Percentiles rank a stretch among this genome's conserved stretches.
Evolutionary conservation across 108 stramenopile genomes (phyloP).

Genomic region (Bacterosira constricta): DNA sequence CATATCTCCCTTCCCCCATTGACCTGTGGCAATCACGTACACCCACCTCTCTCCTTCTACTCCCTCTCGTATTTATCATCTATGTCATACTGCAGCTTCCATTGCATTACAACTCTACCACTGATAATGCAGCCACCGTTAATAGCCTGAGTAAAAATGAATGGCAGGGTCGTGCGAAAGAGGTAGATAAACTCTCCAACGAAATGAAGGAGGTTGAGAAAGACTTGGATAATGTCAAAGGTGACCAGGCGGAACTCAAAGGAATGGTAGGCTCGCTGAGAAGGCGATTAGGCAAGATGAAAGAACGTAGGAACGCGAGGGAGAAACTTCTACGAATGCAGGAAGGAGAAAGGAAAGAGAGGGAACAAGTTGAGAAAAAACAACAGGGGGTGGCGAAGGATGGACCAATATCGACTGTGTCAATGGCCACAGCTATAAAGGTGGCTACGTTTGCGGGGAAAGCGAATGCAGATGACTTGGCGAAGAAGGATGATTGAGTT

Average conservation of each 20-base stretch:
- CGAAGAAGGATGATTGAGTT: no score
- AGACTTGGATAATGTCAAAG: conserved; percentile 1
- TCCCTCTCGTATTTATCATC: conserved; percentile 38
- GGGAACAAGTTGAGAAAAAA: no score
- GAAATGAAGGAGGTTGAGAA: conserved; percentile 8
- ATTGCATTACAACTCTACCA: conserved; percentile 31
- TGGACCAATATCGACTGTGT: no score
- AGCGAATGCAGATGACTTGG: no score
- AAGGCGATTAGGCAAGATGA: conserved; percentile 12
- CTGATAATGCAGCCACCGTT: conserved; percentile 1
- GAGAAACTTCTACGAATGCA: no score
- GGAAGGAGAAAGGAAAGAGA: no score
- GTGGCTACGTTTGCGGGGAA: no score
- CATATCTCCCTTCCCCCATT: conserved; percentile 29
- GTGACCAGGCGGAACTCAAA: conserved; percentile 1
- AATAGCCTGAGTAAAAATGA: conserved; percentile 1
- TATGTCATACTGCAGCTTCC: conserved; percentile 35
- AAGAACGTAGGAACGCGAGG: conserved; percentile 21
- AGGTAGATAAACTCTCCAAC: not conserved
- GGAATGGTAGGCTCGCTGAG: conserved; percentile 10
- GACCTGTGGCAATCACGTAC: conserved; percentile 28
- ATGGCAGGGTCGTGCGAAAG: conserved; percentile 9
- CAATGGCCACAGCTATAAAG: no score
- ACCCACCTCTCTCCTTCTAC: conserved; percentile 27
- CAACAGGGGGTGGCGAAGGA: no score